These are phyloP conservation scores for Erythrobasidium hasegawianum DNA, from an alignment of 1,284 basidiomycete genomes.

Conservation along the genomic window DNA sequence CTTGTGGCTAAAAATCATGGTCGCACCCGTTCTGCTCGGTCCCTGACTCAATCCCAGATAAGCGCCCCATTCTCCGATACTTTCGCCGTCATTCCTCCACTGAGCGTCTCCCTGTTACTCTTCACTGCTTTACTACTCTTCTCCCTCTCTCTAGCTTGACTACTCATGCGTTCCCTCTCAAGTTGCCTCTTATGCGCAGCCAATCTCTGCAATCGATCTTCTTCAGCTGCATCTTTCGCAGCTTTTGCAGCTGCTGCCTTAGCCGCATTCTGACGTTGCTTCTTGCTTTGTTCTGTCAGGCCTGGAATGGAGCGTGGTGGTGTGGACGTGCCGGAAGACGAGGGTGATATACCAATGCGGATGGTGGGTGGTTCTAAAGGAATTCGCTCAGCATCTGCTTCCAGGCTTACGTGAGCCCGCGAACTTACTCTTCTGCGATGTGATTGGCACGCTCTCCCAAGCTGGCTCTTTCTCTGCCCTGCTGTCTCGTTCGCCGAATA, in stretches of 20 bases:
- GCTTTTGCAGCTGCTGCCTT: conserved; percentile 42
- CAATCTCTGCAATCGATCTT: conserved; percentile 41
- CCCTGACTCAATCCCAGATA: conserved; percentile 30
- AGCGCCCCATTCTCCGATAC: conserved; percentile 20
- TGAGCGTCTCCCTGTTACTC: conserved; percentile 10
- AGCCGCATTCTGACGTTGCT: conserved; percentile 45
- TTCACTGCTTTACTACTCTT: neutral
- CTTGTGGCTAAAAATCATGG: no score
- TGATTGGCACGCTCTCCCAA: conserved; percentile 24
- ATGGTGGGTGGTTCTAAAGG: conserved; percentile 12
- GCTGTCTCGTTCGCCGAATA: neutral
- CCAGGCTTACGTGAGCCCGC: no score
- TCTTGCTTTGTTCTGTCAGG: conserved; percentile 37
- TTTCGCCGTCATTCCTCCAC: conserved; percentile 23
- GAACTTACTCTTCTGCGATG: conserved; percentile 11
- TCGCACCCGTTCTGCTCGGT: no score
- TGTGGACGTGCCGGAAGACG: neutral
- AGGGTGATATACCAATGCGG: conserved; percentile 6
- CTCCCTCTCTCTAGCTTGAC: conserved; percentile 23
- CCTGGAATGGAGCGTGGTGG: conserved; percentile 13
- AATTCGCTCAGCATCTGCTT: no score
- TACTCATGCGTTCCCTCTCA: conserved; percentile 36
- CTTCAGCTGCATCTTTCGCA: conserved; percentile 43
- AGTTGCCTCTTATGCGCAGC: conserved; percentile 41
- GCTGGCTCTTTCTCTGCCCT: conserved; percentile 11